These are phyloP conservation scores for Hymenoscyphus occultus DNA, from an alignment of 2,329 filamentous ascomycete species.

Conservation along the genomic window DNA sequence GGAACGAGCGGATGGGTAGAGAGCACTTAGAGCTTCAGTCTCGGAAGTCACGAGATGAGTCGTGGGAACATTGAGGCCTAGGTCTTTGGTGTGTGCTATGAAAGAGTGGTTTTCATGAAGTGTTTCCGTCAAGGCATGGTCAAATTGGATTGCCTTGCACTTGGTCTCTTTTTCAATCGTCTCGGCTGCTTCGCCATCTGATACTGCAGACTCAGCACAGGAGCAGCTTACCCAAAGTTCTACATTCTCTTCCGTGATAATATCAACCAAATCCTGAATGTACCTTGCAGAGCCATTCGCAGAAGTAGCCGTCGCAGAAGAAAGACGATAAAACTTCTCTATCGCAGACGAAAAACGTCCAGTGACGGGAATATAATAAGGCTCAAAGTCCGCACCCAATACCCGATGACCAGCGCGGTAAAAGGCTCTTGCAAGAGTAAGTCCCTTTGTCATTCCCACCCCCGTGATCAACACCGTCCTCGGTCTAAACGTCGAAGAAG, in stretches of 20 bases:
- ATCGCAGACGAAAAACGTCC: constrained; percentile 26
- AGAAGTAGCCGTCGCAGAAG: not conserved
- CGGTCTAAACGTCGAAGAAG: constrained; percentile 26
- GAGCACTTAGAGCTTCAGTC: constrained; percentile 50
- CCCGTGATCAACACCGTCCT: constrained; percentile 68
- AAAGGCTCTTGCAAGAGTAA: constrained; percentile 63
- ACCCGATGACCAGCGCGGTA: constrained; percentile 64
- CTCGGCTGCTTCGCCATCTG: constrained; percentile 65
- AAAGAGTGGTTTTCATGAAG: constrained; percentile 67
- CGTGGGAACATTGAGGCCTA: constrained; percentile 54
- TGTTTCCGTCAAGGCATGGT: constrained; percentile 50
- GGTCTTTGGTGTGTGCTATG: constrained; percentile 51
- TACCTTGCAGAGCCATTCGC: constrained; percentile 8
- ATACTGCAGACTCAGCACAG: constrained; percentile 60
- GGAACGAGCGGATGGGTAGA: constrained; percentile 38
- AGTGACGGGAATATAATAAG: constrained; percentile 24
- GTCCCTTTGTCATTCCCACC: constrained; percentile 68
- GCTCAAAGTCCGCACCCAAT: constrained; percentile 65
- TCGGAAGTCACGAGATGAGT: constrained; percentile 52
- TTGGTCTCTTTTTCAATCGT: constrained; percentile 53
- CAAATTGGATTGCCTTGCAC: constrained; percentile 64
- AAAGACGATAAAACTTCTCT: constrained; percentile 18
- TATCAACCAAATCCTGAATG: constrained; percentile 10
- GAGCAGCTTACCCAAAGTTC: constrained; percentile 52
- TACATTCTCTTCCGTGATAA: constrained; percentile 10